Percentiles rank a stretch among this genome's conserved stretches.
These are phyloP conservation scores for Crithidia acanthocephali DNA, from an alignment of 208 protist species.

Conservation along the genomic window DNA sequence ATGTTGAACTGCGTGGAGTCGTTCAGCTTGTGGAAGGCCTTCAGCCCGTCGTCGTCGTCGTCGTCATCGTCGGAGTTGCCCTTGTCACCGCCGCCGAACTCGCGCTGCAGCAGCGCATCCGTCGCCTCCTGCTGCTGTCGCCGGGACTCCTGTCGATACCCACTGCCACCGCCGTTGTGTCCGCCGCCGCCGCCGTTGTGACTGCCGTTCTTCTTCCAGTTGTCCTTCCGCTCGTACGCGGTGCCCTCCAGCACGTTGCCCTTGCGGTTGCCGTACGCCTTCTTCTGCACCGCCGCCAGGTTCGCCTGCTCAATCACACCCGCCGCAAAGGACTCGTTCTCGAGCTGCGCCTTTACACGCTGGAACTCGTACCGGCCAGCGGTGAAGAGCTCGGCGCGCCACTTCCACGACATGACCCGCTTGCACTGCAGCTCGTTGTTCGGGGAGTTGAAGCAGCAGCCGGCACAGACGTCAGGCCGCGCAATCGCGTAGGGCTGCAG, in stretches of 20 bases:
- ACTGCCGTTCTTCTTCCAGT: constrained; percentile 49
- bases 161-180: constrained; percentile 31
- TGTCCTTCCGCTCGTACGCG: constrained; percentile 75
- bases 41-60: constrained; percentile 55
- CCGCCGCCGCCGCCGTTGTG: constrained; percentile 9
- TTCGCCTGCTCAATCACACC: constrained; percentile 84
- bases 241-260: constrained; percentile 92
- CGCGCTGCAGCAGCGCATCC: constrained; percentile 64
- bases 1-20: constrained; percentile 93
- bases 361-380: constrained; percentile 95
- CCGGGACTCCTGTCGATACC: constrained; percentile 75
- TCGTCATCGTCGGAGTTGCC: constrained; percentile 41
- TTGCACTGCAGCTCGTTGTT: constrained; percentile 96
- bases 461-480: constrained; percentile 95
- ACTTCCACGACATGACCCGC: constrained; percentile 98
- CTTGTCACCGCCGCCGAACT: constrained; percentile 30
- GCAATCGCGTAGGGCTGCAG: constrained; percentile 98
- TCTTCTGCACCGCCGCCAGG: constrained; percentile 89
- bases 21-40: constrained; percentile 87
- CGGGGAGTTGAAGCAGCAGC: constrained; percentile 97
- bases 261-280: constrained; percentile 91
- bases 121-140: constrained; percentile 67
- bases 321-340: constrained; percentile 94
- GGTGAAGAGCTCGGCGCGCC: constrained; percentile 98
- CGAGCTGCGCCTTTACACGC: constrained; percentile 95